A percentile compares a stretch with the other conserved stretches of the same genome.
phyloP scores from a whole-genome alignment of 305 asterid species.

The Fraxinus baroniana region DNA sequence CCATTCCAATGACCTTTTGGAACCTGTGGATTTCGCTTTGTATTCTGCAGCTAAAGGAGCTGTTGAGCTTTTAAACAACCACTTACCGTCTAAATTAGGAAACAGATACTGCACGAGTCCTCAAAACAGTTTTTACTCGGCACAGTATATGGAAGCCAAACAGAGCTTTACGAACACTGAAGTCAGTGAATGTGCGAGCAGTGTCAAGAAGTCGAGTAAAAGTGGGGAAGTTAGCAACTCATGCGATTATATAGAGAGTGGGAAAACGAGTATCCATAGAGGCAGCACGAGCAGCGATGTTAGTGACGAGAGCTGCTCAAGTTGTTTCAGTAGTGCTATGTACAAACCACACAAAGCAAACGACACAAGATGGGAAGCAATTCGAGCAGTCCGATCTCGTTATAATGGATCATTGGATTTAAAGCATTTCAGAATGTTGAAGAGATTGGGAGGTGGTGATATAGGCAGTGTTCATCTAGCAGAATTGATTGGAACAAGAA shows the following conservation, averaged over 20 bases:
- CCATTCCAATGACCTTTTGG: constrained; percentile 19
- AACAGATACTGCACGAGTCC: constrained; percentile 50
- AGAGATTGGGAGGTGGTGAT: constrained; percentile 56
- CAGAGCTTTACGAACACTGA: constrained; percentile 56
- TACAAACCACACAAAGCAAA: constrained; percentile 55
- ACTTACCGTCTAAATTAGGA: constrained; percentile 44
- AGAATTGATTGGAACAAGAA: constrained; percentile 47
- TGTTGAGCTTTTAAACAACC: constrained; percentile 31
- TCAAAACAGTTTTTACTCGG: constrained; percentile 43
- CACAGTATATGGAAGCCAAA: constrained; percentile 46
- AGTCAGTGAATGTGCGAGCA: constrained; percentile 43
- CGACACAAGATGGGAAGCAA: constrained; percentile 61
- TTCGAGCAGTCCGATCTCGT: constrained; percentile 42
- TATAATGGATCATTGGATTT: constrained; percentile 32
- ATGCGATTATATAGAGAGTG: constrained; percentile 48
- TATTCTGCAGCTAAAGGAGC: constrained; percentile 32
- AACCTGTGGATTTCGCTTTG: constrained; percentile 22
- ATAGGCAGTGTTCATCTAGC: constrained; percentile 52
- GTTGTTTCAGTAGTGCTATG: constrained; percentile 39
- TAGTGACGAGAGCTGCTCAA: constrained; percentile 55
- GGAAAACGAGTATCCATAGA: constrained; percentile 41
- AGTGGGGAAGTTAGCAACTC: constrained; percentile 45
- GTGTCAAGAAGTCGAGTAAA: constrained; percentile 43
- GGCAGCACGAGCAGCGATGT: constrained; percentile 49
- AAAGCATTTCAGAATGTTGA: constrained; percentile 47